These are phyloP conservation scores for Byssochlamys sp. DNA, from an alignment of 2,329 filamentous ascomycete species.

Conservation along the genomic window DNA sequence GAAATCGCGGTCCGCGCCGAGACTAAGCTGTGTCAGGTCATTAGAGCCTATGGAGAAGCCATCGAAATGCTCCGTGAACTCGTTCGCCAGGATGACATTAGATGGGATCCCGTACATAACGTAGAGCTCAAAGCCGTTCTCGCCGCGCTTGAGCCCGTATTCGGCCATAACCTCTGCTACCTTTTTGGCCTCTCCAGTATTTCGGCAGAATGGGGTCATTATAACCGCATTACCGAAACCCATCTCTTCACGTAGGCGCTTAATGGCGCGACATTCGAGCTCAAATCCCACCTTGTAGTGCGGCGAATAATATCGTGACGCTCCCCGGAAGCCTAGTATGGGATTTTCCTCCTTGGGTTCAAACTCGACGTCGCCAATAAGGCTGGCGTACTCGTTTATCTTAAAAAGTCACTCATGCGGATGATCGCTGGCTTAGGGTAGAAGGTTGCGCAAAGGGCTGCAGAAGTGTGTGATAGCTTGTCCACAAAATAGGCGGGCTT, in stretches of 20 bases:
- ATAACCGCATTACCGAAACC: slow-evolving; percentile 30
- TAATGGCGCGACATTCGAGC: slow-evolving; percentile 32
- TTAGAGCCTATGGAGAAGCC: slow-evolving; percentile 37
- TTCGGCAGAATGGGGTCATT: slow-evolving; percentile 34
- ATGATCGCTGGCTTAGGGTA: slow-evolving; percentile 32
- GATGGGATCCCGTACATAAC: slow-evolving; percentile 37
- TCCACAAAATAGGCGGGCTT: slow-evolving; percentile 34
- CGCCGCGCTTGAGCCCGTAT: slow-evolving; percentile 29
- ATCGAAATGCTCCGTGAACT: slow-evolving; percentile 31
- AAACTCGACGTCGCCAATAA: slow-evolving; percentile 32
- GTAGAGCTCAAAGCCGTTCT: slow-evolving; percentile 29
- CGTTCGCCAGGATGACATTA: slow-evolving; percentile 30
- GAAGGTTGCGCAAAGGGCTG: slow-evolving; percentile 28
- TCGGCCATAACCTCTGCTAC: slow-evolving; percentile 28
- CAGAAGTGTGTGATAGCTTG: slow-evolving; percentile 27
- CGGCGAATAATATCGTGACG: slow-evolving; percentile 34
- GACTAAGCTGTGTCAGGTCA: slow-evolving; percentile 32
- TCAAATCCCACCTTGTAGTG: slow-evolving; percentile 31
- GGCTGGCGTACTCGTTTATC: slow-evolving; percentile 33
- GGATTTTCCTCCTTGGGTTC: slow-evolving; percentile 33
- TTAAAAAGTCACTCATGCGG: slow-evolving; percentile 35
- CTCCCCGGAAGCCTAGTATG: slow-evolving; percentile 35
- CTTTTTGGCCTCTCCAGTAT: slow-evolving; percentile 25
- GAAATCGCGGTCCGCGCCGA: slow-evolving; percentile 33
- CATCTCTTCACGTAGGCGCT: slow-evolving; percentile 28